Percentiles rank a stretch among this genome's conserved stretches.
These are phyloP conservation scores for Scheffersomyces titani DNA, from an alignment of 1,139 yeast genomes.

Conservation along the genomic window DNA sequence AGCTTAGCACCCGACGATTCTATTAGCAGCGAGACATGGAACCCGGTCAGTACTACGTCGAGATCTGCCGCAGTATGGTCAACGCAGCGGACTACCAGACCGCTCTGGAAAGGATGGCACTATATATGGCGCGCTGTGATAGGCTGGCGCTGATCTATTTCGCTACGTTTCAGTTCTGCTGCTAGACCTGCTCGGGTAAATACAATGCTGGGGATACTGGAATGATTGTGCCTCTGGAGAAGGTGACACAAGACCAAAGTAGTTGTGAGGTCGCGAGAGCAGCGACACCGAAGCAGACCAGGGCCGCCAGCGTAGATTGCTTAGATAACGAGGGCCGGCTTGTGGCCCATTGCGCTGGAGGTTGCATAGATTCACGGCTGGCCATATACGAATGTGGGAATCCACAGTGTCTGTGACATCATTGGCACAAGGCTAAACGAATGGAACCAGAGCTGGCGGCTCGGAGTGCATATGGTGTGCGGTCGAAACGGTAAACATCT, in stretches of 20 bases:
- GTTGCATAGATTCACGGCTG: too few species aligned
- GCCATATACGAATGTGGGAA: not conserved
- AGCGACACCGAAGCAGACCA: too few species aligned
- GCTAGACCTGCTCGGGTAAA: not conserved
- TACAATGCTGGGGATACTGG: not conserved
- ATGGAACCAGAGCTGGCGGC: not conserved
- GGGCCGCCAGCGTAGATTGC: too few species aligned
- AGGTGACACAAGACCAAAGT: not conserved
- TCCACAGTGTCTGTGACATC: not conserved
- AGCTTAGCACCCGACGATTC: too few species aligned
- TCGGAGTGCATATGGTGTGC: not conserved
- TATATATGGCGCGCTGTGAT: not conserved
- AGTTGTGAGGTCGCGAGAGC: not conserved
- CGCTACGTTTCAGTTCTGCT: not conserved
- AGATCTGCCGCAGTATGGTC: too few species aligned
- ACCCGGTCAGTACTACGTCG: too few species aligned
- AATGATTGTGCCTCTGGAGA: not conserved
- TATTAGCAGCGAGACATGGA: not conserved
- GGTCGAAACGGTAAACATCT: not conserved
- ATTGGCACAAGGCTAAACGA: not conserved
- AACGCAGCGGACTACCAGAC: too few species aligned
- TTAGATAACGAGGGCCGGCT: too few species aligned
- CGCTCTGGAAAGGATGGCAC: too few species aligned
- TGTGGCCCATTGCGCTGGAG: too few species aligned
- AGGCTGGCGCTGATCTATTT: not conserved